Evolutionary conservation across 768 basidiomycete genomes (phyloP), one percentile per base, ranked within the genome.

Genomic region (Fomitopsis pulvina): DNA sequence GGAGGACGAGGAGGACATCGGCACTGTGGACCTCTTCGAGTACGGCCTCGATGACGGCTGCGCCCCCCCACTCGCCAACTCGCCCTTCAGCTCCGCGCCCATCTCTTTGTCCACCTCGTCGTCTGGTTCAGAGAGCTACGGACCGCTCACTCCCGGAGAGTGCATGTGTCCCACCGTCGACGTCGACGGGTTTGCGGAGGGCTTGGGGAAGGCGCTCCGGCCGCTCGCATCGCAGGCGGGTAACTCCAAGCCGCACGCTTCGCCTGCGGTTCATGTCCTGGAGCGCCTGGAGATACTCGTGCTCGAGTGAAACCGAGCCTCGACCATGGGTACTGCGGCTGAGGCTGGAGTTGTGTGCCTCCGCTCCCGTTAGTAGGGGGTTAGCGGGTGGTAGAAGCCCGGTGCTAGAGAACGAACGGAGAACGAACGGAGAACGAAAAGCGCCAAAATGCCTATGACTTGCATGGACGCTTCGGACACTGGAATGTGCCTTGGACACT

Each of bases 241-340:
- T 18, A 21, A 32, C 30, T 5, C 34, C n/a, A n/a, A 16, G 14
- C 34, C 34, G 34, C 34, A 37, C 34, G 34, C 34, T 18, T 37
- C 45, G n/a, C 30, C 45, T n/a, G 45, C 45, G n/a, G 30, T 22
- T 9, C 10, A 26, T 21, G 14, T 47, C 2, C 45, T 47, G 8
- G 45, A 47, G 29, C 45, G 34, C 28, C 45, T 47, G 18, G 30
- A 38, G 32, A 47, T 47, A 32, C 20, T 38, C 34, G 29, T 26
- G 4, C 30, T 38, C 29, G 32, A 18, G 12, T 47, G 18, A 37
- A 37, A 37, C 14, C 14, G 14, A 18, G 6, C 9, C 20, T 37
- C 14, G 34, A 18, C 14, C 34, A 37, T 16, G 34, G 5, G 4
- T 16, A 12, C 14, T 6, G 14, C 5, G 4, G 4, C 5, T 5